Base-by-base conservation (phyloP, 2,329 filamentous ascomycete species). In the Botryotinia globosa region DNA sequence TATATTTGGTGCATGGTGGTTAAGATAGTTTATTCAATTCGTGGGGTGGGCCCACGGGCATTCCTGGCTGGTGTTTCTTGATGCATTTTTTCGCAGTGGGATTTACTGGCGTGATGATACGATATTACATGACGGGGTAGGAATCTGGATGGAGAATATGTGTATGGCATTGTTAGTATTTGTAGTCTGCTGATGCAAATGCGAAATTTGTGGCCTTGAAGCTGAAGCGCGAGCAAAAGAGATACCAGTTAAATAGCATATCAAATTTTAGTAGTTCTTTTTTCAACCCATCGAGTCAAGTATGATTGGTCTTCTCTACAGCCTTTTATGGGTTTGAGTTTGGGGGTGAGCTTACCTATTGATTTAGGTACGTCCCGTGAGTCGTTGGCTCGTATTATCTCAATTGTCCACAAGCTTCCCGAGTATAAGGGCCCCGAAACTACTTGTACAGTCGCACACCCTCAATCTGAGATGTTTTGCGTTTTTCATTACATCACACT, bases 21-120 rank as follows among this genome's bases (percentile, higher is more conserved):
- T 39, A 39, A 54, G 42, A 65, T 54, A 65, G 58, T 42, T 29
- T 18, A 25, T 64, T 51, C 51, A 69, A 61, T 45, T 51, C 7
- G 18, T 48, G 25, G 58, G 16, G 12, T 42, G 44, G 68, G 58
- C 58, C 34, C 22, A 64, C 25, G 58, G 68, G 68, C 58, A 70
- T 70, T 70, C 8, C 12, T 20, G 25, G 68, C 12, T 20, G 25
- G 68, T 65, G 68, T 65, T 71, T 64, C 20, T 68, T 25, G 34
- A 42, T 64, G 61, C 68, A 64, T 65, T 20, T 64, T 54, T 71
- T 71, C 7, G 58, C 42, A 54, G 22, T 62, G 54, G 68, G 25
- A 54, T 39, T 48, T 51, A 62, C n/a, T 29, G 58, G 44, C 61
- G 29, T 71, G 58, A 51, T 37, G 56, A 64, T 48, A 63, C 37